Conservation (phyloP, 495 filamentous ascomycete genomes). For the Cryomyces minteri region DNA sequence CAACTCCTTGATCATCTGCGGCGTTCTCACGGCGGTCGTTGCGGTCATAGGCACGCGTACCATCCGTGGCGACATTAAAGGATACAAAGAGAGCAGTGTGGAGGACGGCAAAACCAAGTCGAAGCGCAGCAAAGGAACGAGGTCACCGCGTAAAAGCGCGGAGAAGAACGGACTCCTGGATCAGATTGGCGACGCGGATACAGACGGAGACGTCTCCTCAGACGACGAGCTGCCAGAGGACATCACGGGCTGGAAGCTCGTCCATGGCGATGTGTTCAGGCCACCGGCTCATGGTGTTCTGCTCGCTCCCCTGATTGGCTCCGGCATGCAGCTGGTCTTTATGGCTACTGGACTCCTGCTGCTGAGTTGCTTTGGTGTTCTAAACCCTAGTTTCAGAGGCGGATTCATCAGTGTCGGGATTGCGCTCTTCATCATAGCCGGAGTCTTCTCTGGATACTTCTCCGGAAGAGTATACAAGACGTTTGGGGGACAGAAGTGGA, state of each 20-base stretch:
- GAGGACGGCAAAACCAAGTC: constrained; percentile 49
- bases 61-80: constrained; percentile 53
- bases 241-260: constrained; percentile 78
- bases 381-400: constrained; percentile 85
- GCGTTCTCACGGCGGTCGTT: constrained; percentile 64
- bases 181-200: constrained; percentile 38
- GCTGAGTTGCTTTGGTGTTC: constrained; percentile 63
- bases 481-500: constrained; percentile 65
- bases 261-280: constrained; percentile 92
- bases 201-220: constrained; percentile 41
- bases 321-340: constrained; percentile 77
- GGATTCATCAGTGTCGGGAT: constrained; percentile 80
- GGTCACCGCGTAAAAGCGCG: constrained; percentile 30
- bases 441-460: constrained; percentile 86
- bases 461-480: constrained; percentile 72
- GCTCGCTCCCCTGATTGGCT: constrained; percentile 73
- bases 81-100: constrained; percentile 40
- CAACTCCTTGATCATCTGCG: constrained; percentile 77
- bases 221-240: constrained; percentile 72
- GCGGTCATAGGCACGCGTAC: constrained; percentile 76
- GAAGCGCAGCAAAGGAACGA: constrained; percentile 26
- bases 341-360: constrained; percentile 63
- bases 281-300: constrained; percentile 54
- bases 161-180: constrained; percentile 48
- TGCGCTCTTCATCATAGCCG: constrained; percentile 76